Evolutionary conservation across 2,329 filamentous ascomycete species (phyloP).

Genomic region (Curvularia hawaiiensis): DNA sequence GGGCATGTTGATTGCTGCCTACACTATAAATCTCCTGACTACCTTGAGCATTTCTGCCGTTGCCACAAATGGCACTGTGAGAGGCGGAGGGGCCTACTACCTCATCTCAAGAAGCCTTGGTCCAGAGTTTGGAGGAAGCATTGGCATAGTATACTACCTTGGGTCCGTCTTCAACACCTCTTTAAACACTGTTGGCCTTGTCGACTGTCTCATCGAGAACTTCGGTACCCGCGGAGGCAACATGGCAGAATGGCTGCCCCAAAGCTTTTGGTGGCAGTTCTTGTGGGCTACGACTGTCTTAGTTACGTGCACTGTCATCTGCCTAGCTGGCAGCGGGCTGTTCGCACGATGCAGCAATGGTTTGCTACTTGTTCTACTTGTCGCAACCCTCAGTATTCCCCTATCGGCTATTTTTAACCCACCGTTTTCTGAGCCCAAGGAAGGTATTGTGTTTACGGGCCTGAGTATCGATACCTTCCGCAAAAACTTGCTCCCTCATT

Average conservation of each 20-base stretch:
- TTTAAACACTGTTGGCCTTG: conserved; percentile 83
- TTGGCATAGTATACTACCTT: conserved; percentile 87
- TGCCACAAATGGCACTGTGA: conserved; percentile 86
- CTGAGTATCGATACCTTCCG: conserved; percentile 71
- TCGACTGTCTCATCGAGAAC: conserved; percentile 81
- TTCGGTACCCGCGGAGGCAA: conserved; percentile 65
- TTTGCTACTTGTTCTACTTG: conserved; percentile 70
- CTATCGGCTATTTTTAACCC: conserved; percentile 71
- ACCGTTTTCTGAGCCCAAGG: conserved; percentile 68
- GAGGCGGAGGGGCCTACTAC: conserved; percentile 87
- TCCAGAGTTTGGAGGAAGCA: conserved; percentile 87
- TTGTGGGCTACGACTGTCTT: conserved; percentile 75
- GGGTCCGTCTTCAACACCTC: conserved; percentile 82
- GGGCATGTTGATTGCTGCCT: conserved; percentile 76
- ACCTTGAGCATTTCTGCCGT: conserved; percentile 87
- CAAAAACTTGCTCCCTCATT: conserved; percentile 73
- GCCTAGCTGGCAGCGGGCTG: conserved; percentile 77
- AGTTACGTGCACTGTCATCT: conserved; percentile 73
- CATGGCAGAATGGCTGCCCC: conserved; percentile 65
- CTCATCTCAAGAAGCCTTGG: conserved; percentile 84
- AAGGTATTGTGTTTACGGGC: conserved; percentile 78
- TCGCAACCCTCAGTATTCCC: conserved; percentile 82
- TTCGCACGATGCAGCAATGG: conserved; percentile 83
- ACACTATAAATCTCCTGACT: conserved; percentile 81
- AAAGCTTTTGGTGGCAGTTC: conserved; percentile 79